These are phyloP conservation scores for Aureobasidium sp. DNA, from an alignment of 2,329 filamentous ascomycete species.

Conservation along the genomic window DNA sequence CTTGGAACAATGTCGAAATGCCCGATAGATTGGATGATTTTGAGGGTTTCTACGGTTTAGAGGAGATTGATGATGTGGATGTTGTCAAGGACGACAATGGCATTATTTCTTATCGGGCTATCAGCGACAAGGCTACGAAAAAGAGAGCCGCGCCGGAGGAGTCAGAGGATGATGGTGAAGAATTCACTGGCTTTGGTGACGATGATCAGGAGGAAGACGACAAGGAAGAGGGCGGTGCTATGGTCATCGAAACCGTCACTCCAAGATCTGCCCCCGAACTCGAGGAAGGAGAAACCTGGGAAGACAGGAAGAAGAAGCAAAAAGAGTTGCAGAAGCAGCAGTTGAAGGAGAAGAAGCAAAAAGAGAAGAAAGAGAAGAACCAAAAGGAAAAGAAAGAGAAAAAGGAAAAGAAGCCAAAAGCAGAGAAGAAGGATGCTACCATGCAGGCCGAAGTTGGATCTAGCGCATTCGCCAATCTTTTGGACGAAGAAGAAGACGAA, in stretches of 20 bases:
- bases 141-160: slow-evolving; percentile 22
- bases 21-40: slow-evolving; percentile 78
- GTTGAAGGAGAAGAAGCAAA: slow-evolving; percentile 19
- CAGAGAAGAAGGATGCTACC: slow-evolving; percentile 20
- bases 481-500: slow-evolving; percentile 41
- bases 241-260: neutral
- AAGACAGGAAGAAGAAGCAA: slow-evolving; percentile 20
- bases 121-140: slow-evolving; percentile 25
- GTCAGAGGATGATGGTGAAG: slow-evolving; percentile 39
- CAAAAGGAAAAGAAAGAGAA: slow-evolving; percentile 22
- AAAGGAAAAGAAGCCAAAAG: slow-evolving; percentile 18
- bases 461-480: slow-evolving; percentile 46
- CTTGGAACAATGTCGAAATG: slow-evolving; percentile 58
- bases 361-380: slow-evolving; percentile 22
- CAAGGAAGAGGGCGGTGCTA: neutral
- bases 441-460: slow-evolving; percentile 18
- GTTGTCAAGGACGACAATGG: slow-evolving; percentile 58
- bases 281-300: slow-evolving; percentile 24
- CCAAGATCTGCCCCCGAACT: slow-evolving; percentile 16
- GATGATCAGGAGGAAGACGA: slow-evolving; percentile 12
- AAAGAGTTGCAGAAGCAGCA: slow-evolving; percentile 25
- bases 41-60: slow-evolving; percentile 87
- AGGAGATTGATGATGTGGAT: slow-evolving; percentile 87
- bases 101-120: slow-evolving; percentile 32
- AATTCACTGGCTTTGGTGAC: slow-evolving; percentile 58